Conservation (phyloP, 2,329 filamentous ascomycete species). For the Cordyceps fumosorosea region DNA sequence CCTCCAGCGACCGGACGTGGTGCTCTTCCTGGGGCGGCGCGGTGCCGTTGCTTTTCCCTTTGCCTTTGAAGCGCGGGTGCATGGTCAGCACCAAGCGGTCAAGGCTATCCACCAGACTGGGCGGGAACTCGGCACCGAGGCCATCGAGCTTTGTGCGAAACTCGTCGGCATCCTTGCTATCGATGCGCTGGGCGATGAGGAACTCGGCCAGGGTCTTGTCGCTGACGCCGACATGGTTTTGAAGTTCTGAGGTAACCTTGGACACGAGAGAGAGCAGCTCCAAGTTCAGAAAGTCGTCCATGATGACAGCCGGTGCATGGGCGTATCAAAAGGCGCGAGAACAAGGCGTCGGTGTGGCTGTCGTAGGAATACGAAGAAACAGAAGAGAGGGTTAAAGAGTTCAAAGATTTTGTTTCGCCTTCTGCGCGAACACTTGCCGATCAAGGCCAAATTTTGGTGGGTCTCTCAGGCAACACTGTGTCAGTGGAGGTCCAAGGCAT, state of each 20-base stretch:
- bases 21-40: constrained; percentile 31
- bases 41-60: constrained; percentile 43
- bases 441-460: constrained; percentile 1
- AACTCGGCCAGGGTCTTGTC: constrained; percentile 97
- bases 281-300: constrained; percentile 88
- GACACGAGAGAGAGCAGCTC: constrained; percentile 92
- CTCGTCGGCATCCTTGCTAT: constrained; percentile 61
- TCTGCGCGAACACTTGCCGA: not conserved
- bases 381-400: not conserved
- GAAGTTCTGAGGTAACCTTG: constrained; percentile 87
- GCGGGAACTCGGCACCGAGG: constrained; percentile 76
- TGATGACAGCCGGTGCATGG: constrained; percentile 31
- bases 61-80: constrained; percentile 79
- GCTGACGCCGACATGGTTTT: constrained; percentile 85
- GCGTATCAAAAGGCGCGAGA: constrained; percentile 1
- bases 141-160: constrained; percentile 72
- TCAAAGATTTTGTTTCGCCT: constrained; percentile 1
- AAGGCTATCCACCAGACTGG: constrained; percentile 82
- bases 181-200: constrained; percentile 80
- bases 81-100: constrained; percentile 82
- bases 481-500: too few relatives aligned
- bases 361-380: not conserved
- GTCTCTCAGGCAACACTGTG: not conserved
- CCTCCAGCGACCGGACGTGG: constrained; percentile 46
- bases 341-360: not conserved